Conservation (phyloP, 768 basidiomycete species). For the Tephrocybe sp. region DNA sequence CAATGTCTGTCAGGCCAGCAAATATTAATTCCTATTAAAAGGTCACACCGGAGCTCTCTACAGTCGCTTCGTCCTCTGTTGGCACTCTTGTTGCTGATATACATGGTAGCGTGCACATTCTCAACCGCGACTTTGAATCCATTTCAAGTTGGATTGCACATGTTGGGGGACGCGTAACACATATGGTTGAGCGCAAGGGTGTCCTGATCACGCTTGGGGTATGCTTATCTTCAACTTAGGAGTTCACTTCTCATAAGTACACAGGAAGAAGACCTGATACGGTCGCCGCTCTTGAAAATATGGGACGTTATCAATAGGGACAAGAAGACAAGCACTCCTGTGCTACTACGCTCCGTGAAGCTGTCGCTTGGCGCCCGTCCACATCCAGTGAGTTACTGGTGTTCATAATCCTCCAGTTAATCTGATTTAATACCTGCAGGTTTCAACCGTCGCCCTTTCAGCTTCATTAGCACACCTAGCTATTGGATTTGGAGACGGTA, state of each 20-base stretch:
- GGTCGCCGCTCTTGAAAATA: conserved; percentile 75
- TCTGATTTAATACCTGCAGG: conserved; percentile 33
- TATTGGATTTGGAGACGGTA: conserved; percentile 93
- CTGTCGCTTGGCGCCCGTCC: conserved; percentile 74
- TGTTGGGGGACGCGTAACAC: conserved; percentile 75
- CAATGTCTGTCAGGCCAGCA: not conserved
- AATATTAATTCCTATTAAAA: too few species aligned
- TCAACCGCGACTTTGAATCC: conserved; percentile 73
- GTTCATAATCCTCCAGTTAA: not conserved
- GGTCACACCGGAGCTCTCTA: conserved; percentile 51
- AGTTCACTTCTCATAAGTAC: conserved; percentile 6
- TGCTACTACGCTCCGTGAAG: conserved; percentile 71
- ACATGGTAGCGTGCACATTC: conserved; percentile 76
- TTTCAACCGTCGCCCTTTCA: conserved; percentile 80
- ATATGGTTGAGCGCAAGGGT: conserved; percentile 80
- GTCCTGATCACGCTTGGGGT: conserved; percentile 90
- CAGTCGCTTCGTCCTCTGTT: conserved; percentile 55
- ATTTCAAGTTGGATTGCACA: conserved; percentile 78
- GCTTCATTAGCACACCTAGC: conserved; percentile 79
- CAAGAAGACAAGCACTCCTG: conserved; percentile 59
- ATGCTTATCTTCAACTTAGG: conserved; percentile 26
- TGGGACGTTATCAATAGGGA: conserved; percentile 82
- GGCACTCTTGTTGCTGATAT: conserved; percentile 82
- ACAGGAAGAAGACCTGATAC: conserved; percentile 73
- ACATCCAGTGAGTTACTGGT: conserved; percentile 56